phyloP scores from a whole-genome alignment of 176 grass and related monocot genomes.

The Triticum dicoccoides region DNA sequence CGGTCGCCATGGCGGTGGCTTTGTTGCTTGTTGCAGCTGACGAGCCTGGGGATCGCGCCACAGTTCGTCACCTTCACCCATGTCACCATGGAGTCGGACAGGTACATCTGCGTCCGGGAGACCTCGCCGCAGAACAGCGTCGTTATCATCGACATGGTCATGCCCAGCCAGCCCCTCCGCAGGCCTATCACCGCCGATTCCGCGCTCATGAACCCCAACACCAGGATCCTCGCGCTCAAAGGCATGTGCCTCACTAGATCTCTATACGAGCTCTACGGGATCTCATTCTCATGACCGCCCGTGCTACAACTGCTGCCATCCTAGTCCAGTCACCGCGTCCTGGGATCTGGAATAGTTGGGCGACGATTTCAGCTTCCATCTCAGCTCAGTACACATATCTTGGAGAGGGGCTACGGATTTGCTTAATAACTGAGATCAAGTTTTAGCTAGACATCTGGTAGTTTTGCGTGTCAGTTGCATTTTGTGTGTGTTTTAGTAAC shows the following conservation, averaged over 20 bases:
- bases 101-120: constrained; percentile 97
- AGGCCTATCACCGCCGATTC: constrained; percentile 97
- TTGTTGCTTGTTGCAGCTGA: constrained; percentile 50
- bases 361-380: background rate
- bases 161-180: constrained; percentile 89
- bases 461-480: background rate
- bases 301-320: background rate
- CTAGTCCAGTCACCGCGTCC: background rate
- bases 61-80: constrained; percentile 99
- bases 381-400: background rate
- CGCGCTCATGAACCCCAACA: constrained; percentile 95
- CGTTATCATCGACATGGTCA: constrained; percentile 94
- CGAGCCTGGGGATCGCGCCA: constrained; percentile 87
- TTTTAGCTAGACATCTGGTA: background rate
- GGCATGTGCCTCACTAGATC: constrained; percentile 39
- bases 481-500: background rate
- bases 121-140: constrained; percentile 98
- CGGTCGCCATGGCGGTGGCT: background rate
- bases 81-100: constrained; percentile 98
- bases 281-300: background rate
- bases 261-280: background rate
- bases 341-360: background rate
- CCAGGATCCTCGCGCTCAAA: constrained; percentile 97
- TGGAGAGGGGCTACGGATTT: background rate
- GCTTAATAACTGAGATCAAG: background rate